These are phyloP conservation scores for Suhomyces chickasaworum DNA, from an alignment of 1,139 yeast species.

Conservation along the genomic window DNA sequence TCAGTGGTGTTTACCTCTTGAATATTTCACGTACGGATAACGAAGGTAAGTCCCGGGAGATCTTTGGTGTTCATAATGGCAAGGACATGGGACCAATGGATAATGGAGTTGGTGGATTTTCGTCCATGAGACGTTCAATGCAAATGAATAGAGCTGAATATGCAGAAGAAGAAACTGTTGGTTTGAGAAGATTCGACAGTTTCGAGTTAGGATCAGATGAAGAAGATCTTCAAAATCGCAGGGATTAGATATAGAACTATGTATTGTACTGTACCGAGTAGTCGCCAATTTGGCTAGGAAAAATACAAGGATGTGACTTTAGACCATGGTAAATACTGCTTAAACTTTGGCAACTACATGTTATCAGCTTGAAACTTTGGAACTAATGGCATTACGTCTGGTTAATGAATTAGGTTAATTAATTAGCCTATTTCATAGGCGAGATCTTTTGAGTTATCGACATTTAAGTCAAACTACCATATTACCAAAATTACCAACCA, in stretches of 20 bases:
- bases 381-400: too few relatives aligned
- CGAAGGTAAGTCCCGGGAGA: conserved; percentile 55
- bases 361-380: too few relatives aligned
- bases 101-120: conserved; percentile 76
- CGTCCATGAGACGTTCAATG: conserved; percentile 62
- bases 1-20: conserved; percentile 82
- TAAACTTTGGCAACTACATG: too few relatives aligned
- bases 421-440: too few relatives aligned
- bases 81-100: conserved; percentile 72
- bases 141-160: conserved; percentile 58
- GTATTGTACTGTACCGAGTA: conserved; percentile 4
- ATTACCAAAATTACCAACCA: too few relatives aligned
- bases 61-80: conserved; percentile 61
- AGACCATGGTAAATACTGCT: not conserved
- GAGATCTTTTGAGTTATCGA: too few relatives aligned
- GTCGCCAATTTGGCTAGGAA: not conserved
- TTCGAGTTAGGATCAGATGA: conserved; percentile 56
- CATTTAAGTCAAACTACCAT: too few relatives aligned
- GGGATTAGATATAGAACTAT: conserved; percentile 4
- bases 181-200: conserved; percentile 63
- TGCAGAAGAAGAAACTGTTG: conserved; percentile 56
- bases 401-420: too few relatives aligned
- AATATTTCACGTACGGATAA: conserved; percentile 75
- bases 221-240: conserved; percentile 17
- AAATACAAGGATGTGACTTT: not conserved